Evolutionary conservation across 2,329 filamentous ascomycete genomes (phyloP).

Genomic region (Fusarium irregulare): DNA sequence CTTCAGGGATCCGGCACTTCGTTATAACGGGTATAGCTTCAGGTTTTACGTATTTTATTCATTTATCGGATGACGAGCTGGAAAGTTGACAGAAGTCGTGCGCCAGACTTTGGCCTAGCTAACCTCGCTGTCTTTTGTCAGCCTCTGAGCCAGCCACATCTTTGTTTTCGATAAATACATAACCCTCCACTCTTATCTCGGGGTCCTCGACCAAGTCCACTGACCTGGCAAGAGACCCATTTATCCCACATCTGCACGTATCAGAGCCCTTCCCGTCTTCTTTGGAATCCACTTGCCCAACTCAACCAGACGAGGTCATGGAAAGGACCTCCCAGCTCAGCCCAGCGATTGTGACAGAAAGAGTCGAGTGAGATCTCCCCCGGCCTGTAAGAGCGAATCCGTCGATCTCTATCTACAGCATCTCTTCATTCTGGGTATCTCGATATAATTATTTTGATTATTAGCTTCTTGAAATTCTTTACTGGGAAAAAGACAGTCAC

Average conservation of each 20-base stretch:
- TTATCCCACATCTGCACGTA: constrained; percentile 1
- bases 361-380: constrained; percentile 34
- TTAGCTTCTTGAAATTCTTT: constrained; percentile 1
- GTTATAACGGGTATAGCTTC: constrained; percentile 10
- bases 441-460: constrained; percentile 2
- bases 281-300: constrained; percentile 23
- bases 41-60: constrained; percentile 6
- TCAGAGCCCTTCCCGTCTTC: constrained; percentile 7
- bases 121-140: not conserved
- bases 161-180: constrained; percentile 17
- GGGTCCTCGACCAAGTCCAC: constrained; percentile 26
- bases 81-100: constrained; percentile 3
- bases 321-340: constrained; percentile 16
- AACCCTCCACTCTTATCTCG: constrained; percentile 20
- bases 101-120: not conserved
- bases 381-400: constrained; percentile 35
- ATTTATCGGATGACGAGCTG: not conserved
- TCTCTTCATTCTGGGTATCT: not conserved
- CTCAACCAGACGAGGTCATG: constrained; percentile 23
- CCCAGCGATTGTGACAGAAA: constrained; percentile 20
- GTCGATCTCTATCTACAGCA: constrained; percentile 30
- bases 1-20: constrained; percentile 19
- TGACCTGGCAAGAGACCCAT: constrained; percentile 8
- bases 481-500: constrained; percentile 6
- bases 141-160: not conserved